Conservation (phyloP, 164 flowering plant genomes). For the Vitis amurensis region DNA sequence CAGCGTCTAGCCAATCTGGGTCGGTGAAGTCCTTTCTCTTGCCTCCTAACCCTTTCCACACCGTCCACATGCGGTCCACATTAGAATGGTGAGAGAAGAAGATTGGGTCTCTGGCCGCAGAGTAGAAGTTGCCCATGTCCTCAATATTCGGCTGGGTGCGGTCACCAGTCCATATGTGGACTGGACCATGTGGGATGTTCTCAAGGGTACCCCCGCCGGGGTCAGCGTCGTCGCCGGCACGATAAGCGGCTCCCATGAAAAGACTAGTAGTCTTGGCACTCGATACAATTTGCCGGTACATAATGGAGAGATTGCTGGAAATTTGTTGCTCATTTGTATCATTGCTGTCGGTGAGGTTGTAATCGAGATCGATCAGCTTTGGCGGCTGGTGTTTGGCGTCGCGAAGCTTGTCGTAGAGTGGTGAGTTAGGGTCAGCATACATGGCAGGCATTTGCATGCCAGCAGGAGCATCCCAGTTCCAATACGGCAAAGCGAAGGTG, state of each 20-base stretch:
- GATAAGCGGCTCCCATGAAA: slow-evolving; percentile 46
- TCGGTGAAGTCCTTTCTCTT: slow-evolving; percentile 37
- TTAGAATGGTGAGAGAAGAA: slow-evolving; percentile 65
- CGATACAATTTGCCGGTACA: slow-evolving; percentile 57
- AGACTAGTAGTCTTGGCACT: slow-evolving; percentile 29
- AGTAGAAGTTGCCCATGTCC: slow-evolving; percentile 73
- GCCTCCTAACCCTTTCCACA: slow-evolving; percentile 57
- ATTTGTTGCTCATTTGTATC: slow-evolving; percentile 10
- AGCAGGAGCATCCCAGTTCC: slow-evolving; percentile 67
- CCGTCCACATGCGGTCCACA: slow-evolving; percentile 60
- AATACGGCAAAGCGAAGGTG: slow-evolving; percentile 55
- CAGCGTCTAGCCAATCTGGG: slow-evolving; percentile 38
- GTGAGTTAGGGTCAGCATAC: slow-evolving; percentile 28
- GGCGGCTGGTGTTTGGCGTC: slow-evolving; percentile 38
- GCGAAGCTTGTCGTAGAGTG: slow-evolving; percentile 37
- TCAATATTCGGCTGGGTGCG: slow-evolving; percentile 48
- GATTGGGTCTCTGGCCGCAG: slow-evolving; percentile 63
- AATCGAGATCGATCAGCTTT: slow-evolving; percentile 39
- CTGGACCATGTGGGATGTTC: slow-evolving; percentile 38
- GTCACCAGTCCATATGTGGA: slow-evolving; percentile 49
- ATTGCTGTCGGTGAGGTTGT: slow-evolving; percentile 22
- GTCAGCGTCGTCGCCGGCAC: slow-evolving; percentile 31
- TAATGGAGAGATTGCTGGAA: slow-evolving; percentile 36
- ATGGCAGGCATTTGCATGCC: slow-evolving; percentile 61
- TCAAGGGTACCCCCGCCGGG: slow-evolving; percentile 47